Evolutionary conservation across 2,329 filamentous ascomycete genomes (phyloP).

Genomic region (Botrytis cinerea): DNA sequence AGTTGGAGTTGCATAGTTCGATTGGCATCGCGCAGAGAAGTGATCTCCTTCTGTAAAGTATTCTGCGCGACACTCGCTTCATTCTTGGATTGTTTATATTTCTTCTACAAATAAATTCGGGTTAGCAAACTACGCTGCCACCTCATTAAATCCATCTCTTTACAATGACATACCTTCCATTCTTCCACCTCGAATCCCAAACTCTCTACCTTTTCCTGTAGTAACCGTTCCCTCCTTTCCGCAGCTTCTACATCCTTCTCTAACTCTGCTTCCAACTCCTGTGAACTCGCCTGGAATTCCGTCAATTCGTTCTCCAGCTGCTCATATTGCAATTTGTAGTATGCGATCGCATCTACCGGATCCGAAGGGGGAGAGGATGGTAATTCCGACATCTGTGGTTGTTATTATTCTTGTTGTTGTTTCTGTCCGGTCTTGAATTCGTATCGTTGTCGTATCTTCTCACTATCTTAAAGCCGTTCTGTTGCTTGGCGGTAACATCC

Average conservation of each 20-base stretch:
- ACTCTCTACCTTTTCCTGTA: slow-evolving; percentile 85
- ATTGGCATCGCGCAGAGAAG: slow-evolving; percentile 80
- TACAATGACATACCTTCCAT: slow-evolving; percentile 77
- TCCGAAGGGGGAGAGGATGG: slow-evolving; percentile 63
- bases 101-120: slow-evolving; percentile 59
- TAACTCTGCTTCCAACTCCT: slow-evolving; percentile 89
- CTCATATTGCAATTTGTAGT: slow-evolving; percentile 97
- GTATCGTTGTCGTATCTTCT: slow-evolving; percentile 25
- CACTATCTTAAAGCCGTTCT: slow-evolving; percentile 16
- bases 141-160: slow-evolving; percentile 20
- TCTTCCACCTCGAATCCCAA: slow-evolving; percentile 90
- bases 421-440: slow-evolving; percentile 14
- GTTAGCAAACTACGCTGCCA: slow-evolving; percentile 31
- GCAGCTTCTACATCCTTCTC: slow-evolving; percentile 96
- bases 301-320: slow-evolving; percentile 86
- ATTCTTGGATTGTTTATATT: slow-evolving; percentile 91
- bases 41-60: slow-evolving; percentile 92
- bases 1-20: slow-evolving; percentile 79
- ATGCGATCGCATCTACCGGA: slow-evolving; percentile 76
- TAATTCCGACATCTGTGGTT: slow-evolving; percentile 48
- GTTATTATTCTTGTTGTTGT: slow-evolving; percentile 27
- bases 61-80: slow-evolving; percentile 86
- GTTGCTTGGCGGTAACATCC: slow-evolving; percentile 23
- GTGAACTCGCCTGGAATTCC: slow-evolving; percentile 92
- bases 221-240: slow-evolving; percentile 83